Conservation (phyloP, 495 filamentous ascomycete species). For the Penicillium fimorum region DNA sequence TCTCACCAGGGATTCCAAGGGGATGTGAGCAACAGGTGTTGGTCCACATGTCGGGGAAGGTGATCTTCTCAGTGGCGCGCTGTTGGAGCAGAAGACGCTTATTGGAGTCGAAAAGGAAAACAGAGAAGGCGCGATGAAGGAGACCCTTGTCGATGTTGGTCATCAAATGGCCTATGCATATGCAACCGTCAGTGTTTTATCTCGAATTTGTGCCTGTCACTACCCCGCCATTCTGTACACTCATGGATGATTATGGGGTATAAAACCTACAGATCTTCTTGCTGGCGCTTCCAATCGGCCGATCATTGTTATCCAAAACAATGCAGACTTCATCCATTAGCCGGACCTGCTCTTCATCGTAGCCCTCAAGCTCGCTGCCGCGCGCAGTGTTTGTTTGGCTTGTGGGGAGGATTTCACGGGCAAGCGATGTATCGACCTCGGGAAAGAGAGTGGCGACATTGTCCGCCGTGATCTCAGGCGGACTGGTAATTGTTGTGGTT, state of each 20-base stretch:
- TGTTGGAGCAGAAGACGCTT: constrained; percentile 92
- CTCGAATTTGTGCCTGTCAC: constrained; percentile 3
- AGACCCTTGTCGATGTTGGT: constrained; percentile 94
- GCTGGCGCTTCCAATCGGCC: constrained; percentile 92
- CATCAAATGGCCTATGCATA: constrained; percentile 83
- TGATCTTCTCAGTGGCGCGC: constrained; percentile 96
- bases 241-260: constrained; percentile 6
- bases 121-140: constrained; percentile 94
- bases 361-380: constrained; percentile 62
- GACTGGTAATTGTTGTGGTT: constrained; percentile 44
- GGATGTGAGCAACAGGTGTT: constrained; percentile 99
- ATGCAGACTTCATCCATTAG: constrained; percentile 99
- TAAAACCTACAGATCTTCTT: constrained; percentile 87
- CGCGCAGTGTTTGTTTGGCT: constrained; percentile 29
- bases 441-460: constrained; percentile 89
- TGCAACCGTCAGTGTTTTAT: constrained; percentile 8
- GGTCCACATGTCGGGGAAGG: constrained; percentile 99
- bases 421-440: constrained; percentile 88
- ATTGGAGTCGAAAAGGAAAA: constrained; percentile 91
- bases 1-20: constrained; percentile 86
- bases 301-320: constrained; percentile 87
- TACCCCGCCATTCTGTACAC: constrained; percentile 15
- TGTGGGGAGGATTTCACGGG: constrained; percentile 56
- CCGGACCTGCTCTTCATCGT: constrained; percentile 96
- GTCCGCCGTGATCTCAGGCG: constrained; percentile 67